These are phyloP conservation scores for Kwoniella botswanensis DNA, from an alignment of 768 basidiomycete species.

Conservation along the genomic window DNA sequence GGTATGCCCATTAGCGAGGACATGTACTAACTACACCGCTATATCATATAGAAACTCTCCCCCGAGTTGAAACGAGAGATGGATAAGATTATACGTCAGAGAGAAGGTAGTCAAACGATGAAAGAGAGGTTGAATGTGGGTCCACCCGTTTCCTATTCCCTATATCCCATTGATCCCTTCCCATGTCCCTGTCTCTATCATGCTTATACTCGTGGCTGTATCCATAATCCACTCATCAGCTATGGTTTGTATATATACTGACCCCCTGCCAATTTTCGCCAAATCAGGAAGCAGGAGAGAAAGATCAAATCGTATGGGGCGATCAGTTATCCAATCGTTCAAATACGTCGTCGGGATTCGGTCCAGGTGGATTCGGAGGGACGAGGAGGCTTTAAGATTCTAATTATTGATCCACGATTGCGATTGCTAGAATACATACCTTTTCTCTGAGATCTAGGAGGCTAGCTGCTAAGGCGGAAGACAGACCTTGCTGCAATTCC, in stretches of 20 bases:
- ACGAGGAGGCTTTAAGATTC: constrained; percentile 9
- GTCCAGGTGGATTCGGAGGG: constrained; percentile 16
- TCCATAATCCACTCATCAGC: too few species aligned
- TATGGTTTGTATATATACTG: too few species aligned
- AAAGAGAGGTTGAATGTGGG: constrained; percentile 40
- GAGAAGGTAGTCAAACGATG: constrained; percentile 41
- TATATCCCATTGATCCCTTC: neutral
- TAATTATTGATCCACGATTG: neutral
- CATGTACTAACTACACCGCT: neutral
- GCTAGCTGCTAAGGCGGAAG: too few species aligned
- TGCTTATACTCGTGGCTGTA: too few species aligned
- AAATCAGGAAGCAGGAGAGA: constrained; percentile 33
- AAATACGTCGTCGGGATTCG: neutral
- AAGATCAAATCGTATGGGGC: constrained; percentile 48
- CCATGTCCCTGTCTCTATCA: too few species aligned
- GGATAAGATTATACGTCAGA: constrained; percentile 47
- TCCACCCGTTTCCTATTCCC: constrained; percentile 10
- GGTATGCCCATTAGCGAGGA: too few species aligned
- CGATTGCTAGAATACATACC: too few species aligned
- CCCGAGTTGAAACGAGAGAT: constrained; percentile 56
- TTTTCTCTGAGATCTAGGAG: too few species aligned
- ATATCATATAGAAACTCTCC: constrained; percentile 42
- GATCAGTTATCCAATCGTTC: constrained; percentile 18
- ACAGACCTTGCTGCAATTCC: too few species aligned
- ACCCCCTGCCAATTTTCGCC: too few species aligned